Evolutionary conservation across 305 asterid species (phyloP).

Genomic region (Rubia tinctorum): DNA sequence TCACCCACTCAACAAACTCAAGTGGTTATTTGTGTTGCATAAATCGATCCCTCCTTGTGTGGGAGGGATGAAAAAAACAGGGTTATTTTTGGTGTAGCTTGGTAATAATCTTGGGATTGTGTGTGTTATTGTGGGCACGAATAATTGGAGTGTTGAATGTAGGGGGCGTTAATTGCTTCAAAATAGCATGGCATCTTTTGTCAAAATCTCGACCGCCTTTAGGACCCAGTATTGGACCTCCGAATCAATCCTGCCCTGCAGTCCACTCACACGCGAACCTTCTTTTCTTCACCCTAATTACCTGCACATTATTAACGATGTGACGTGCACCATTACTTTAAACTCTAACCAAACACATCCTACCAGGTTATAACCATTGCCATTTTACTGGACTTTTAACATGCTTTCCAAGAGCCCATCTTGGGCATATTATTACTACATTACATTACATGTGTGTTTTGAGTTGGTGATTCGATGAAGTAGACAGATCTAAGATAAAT

Average conservation of each 20-base stretch:
- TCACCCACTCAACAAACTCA: no score
- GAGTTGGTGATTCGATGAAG: not conserved
- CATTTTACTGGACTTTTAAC: no score
- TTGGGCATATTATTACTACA: not conserved
- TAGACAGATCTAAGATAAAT: no score
- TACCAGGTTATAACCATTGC: no score
- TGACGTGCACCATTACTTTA: no score
- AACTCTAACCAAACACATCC: not conserved
- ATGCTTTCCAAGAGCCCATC: no score
- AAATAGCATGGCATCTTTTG: conserved; percentile 7
- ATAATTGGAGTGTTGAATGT: conserved; percentile 1
- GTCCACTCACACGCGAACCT: not conserved
- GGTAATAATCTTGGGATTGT: no score
- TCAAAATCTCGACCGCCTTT: conserved; percentile 13
- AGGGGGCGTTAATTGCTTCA: not conserved
- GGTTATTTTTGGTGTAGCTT: not conserved
- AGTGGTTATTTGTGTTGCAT: no score
- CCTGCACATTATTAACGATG: no score
- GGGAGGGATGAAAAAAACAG: no score
- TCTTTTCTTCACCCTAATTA: not conserved
- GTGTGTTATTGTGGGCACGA: not conserved
- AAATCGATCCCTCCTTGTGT: no score
- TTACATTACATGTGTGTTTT: not conserved
- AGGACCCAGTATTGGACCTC: conserved; percentile 10
- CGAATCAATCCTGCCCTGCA: not conserved